Base-by-base conservation (phyloP, 2,329 filamentous ascomycete species). In the Epicoccum nigrum region DNA sequence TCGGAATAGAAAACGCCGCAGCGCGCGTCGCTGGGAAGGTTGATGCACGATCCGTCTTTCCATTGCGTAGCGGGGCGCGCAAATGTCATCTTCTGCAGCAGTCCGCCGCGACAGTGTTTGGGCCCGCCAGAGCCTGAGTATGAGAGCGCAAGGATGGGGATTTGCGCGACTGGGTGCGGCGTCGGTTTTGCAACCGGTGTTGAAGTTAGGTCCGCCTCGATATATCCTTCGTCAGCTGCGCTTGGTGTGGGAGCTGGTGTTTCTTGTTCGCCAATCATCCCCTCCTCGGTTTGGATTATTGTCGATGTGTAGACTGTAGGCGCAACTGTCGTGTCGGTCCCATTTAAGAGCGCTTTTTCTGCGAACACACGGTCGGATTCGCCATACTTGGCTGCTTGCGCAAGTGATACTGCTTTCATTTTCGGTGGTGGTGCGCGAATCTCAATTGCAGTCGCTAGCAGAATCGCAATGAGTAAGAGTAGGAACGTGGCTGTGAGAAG, bases 71-170 rank as follows among this genome's bases (percentile, higher is more conserved):
- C 53, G 0, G 68, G 68, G 1, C 51, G 65, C 3, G 64, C 57
- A 6, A 73, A 60, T 2, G 46, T 41, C 4, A 65, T 58, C 15
- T 65, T 63, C 25, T 68, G 58, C 2, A 73, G 11, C 2, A 71
- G 49, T 7, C 58, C 37, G n/a, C 70, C 70, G 28, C 68, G 67
- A 43, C 70, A 73, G 46, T 70, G 67, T 37, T 72, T 72, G 3
- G 70, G 68, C 2, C 70, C 70, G 16, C 68, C 62, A 4, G 64
- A 56, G n/a, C 69, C 65, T 1, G 63, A 51, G 49, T 71, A 72
- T 2, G 68, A 65, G 6, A 71, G 58, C 4, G 68, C 68, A 11
- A 71, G 50, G 15, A 73, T 70, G 1, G 67, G 69, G 7, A 66
- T 34, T 31, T 66, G 63, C 4, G 58, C 39, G 8, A 27, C 23